Conservation (phyloP, 208 protist species). For the Borovskyia barvae region DNA sequence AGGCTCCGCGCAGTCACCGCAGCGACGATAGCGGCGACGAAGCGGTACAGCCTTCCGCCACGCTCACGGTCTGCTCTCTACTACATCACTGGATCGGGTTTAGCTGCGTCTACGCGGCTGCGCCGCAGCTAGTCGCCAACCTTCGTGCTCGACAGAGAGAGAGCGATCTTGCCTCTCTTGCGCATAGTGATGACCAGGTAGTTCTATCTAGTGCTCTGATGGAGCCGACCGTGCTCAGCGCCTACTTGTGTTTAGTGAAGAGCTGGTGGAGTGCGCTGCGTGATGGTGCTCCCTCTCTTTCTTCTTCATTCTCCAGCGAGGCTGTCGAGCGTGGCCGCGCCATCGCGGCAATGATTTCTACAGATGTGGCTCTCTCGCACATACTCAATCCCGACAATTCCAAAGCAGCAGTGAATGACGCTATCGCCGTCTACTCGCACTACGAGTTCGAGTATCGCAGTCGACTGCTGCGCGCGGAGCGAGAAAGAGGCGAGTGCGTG, state of each 20-base stretch:
- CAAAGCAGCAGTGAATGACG: background rate
- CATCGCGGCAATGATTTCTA: too few relatives aligned
- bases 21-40: background rate
- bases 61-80: background rate
- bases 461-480: background rate
- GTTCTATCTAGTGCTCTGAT: constrained; percentile 4
- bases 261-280: constrained; percentile 3
- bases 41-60: background rate
- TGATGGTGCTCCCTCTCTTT: too few relatives aligned
- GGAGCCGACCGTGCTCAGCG: constrained; percentile 9
- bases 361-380: too few relatives aligned
- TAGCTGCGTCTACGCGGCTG: constrained; percentile 4
- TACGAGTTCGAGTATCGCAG: constrained; percentile 4
- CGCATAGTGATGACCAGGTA: background rate
- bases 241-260: constrained; percentile 12
- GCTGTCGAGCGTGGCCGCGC: too few relatives aligned
- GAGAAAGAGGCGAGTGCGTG: background rate
- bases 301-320: too few relatives aligned
- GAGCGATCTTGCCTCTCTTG: background rate
- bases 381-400: too few relatives aligned
- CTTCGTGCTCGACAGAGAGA: background rate
- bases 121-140: background rate
- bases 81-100: constrained; percentile 12
- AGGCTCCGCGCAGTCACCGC: background rate
- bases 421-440: constrained; percentile 1